phyloP scores from a whole-genome alignment of 345 rosid species.

The Fremontodendron californicum region DNA sequence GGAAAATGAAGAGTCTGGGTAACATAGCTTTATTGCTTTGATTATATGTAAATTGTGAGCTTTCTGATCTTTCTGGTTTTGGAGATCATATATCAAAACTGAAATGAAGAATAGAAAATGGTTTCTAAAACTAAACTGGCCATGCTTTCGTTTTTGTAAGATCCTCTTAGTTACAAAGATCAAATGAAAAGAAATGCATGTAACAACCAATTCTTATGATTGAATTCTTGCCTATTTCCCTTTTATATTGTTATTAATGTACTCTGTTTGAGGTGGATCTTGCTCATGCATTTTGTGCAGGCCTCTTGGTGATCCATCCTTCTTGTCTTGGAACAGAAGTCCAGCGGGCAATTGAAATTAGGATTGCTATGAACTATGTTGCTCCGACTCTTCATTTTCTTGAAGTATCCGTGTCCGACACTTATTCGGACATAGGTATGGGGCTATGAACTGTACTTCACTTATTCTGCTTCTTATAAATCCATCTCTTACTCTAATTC shows the following conservation, averaged over 20 bases:
- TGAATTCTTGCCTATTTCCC: not conserved
- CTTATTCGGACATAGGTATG: not conserved
- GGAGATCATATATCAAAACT: not conserved
- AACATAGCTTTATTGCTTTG: too few relatives aligned
- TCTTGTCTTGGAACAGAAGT: conserved; percentile 80
- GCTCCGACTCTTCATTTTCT: conserved; percentile 85
- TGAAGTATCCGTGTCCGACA: conserved; percentile 78
- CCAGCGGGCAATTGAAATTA: conserved; percentile 48
- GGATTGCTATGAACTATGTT: conserved; percentile 89
- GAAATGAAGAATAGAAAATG: not conserved
- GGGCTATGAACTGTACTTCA: not conserved
- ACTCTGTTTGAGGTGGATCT: not conserved
- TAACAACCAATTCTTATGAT: not conserved
- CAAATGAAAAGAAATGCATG: not conserved
- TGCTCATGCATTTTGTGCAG: conserved; percentile 40
- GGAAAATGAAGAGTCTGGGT: too few relatives aligned
- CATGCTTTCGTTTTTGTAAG: too few relatives aligned
- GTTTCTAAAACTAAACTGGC: not conserved
- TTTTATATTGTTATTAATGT: not conserved
- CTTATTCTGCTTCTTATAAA: not conserved
- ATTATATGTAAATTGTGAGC: too few relatives aligned
- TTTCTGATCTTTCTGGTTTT: not conserved
- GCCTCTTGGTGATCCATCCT: conserved; percentile 93
- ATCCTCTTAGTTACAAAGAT: too few relatives aligned
- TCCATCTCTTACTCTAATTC: too few relatives aligned